These are phyloP conservation scores for Apiotrichum siamense DNA, from an alignment of 1,284 basidiomycete species.

Conservation along the genomic window DNA sequence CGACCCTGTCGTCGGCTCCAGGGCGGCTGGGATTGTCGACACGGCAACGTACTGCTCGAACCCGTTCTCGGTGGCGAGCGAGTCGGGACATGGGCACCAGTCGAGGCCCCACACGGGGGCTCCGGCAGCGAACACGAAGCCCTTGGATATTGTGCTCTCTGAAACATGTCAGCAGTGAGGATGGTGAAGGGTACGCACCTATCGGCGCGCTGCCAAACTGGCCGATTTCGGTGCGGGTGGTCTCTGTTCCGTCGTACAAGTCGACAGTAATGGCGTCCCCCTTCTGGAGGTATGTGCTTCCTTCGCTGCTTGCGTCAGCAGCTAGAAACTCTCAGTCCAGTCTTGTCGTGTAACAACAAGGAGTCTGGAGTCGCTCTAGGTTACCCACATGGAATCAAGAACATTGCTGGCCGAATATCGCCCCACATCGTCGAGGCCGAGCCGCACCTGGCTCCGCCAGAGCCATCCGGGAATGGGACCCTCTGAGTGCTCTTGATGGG, in stretches of 20 bases:
- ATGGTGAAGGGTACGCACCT: constrained; percentile 13
- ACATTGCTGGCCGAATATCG: constrained; percentile 6
- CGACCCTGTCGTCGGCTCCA: constrained; percentile 23
- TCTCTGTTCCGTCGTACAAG: constrained; percentile 17
- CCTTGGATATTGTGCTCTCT: constrained; percentile 6
- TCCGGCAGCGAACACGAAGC: constrained; percentile 61
- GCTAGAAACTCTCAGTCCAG: neutral
- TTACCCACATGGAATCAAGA: neutral
- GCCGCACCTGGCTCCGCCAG: constrained; percentile 26
- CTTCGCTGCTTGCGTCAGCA: constrained; percentile 23
- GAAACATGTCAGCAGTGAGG: neutral
- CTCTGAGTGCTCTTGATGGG: constrained; percentile 6
- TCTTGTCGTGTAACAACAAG: too few relatives aligned
- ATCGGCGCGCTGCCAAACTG: constrained; percentile 20
- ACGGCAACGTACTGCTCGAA: constrained; percentile 73
- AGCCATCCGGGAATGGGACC: constrained; percentile 22
- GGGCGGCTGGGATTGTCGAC: constrained; percentile 56
- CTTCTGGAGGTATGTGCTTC: constrained; percentile 22
- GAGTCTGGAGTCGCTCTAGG: too few relatives aligned
- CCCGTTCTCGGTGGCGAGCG: constrained; percentile 55
- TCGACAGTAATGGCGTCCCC: constrained; percentile 3
- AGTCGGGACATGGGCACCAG: constrained; percentile 74
- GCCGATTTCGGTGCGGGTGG: constrained; percentile 5
- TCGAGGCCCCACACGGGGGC: constrained; percentile 79
- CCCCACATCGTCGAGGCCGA: constrained; percentile 33